A percentile compares a stretch with the other conserved stretches of the same genome.
Evolutionary conservation across 768 basidiomycete genomes (phyloP).

Genomic region (Basidioascus undulatus): DNA sequence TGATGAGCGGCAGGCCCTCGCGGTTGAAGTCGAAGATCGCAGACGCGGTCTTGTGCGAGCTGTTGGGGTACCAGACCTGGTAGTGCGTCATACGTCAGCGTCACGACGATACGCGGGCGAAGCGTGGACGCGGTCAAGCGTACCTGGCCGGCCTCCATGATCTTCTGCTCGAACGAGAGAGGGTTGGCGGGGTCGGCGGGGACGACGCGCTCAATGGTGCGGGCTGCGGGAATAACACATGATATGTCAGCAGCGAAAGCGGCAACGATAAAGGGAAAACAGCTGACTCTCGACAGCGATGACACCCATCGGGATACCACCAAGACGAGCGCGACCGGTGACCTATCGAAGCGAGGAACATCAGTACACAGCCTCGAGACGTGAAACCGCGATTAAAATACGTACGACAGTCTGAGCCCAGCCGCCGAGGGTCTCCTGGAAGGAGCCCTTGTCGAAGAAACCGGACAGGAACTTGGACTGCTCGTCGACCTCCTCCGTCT

Average conservation of each 20-base stretch:
- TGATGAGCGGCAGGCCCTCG: slow-evolving; percentile 85
- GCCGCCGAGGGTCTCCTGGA: slow-evolving; percentile 94
- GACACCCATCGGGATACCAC: slow-evolving; percentile 90
- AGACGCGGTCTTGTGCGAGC: slow-evolving; percentile 96
- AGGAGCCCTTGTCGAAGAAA: slow-evolving; percentile 91
- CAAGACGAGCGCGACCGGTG: slow-evolving; percentile 80
- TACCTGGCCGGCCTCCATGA: slow-evolving; percentile 91
- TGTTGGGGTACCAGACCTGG: slow-evolving; percentile 93
- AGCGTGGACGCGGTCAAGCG: neutral
- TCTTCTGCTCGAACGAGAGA: slow-evolving; percentile 80
- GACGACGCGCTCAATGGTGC: slow-evolving; percentile 84
- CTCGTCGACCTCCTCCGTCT: slow-evolving; percentile 43
- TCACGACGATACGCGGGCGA: neutral
- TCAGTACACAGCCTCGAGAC: neutral
- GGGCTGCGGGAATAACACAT: slow-evolving; percentile 21
- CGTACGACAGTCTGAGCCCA: slow-evolving; percentile 90
- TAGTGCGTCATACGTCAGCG: too few species aligned
- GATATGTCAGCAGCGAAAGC: neutral
- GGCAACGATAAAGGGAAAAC: neutral
- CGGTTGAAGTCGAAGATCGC: slow-evolving; percentile 98
- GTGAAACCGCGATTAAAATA: neutral
- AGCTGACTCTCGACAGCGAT: slow-evolving; percentile 67
- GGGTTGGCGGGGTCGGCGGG: slow-evolving; percentile 97
- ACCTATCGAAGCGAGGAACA: slow-evolving; percentile 22
- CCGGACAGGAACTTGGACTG: slow-evolving; percentile 55